Evolutionary conservation across 208 protist genomes (phyloP), one percentile per base, ranked within the genome.

Genomic region (Trypanosoma mega): DNA sequence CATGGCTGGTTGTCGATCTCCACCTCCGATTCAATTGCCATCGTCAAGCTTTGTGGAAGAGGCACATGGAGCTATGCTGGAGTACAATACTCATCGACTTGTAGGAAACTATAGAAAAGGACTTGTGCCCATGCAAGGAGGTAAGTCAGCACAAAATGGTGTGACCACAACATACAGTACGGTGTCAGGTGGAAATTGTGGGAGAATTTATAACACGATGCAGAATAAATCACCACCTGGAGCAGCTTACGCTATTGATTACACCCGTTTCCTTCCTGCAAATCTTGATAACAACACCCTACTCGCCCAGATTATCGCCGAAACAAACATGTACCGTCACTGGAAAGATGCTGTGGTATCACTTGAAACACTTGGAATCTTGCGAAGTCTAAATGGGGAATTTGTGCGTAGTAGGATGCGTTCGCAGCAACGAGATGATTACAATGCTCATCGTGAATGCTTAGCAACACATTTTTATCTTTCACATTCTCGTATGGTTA

Each of bases 301-400:
- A 2, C 61, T 92, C 24, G 72, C 78, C 0, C 63, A 72, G 26
- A 47, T 45, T 9, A 75, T 92, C 24, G 58, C 57, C 3, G 49
- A 47, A 2, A 92, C 80, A n/a, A 75, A 80, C 43, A 62, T 84
- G 33, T 80, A 75, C 36, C 64, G 49, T 50, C 76, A 92, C 65
- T 88, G 85, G 46, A 54, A 77, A 60, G 34, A 71, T 18, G 46
- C 68, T 8, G 48, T 82, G n/a, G 23, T 79, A 49, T 76, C 62
- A 3, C 54, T 80, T 4, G 83, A 90, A 58, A 58, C 62, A 48
- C 1, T 77, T 18, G 80, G 83, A 16, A 27, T 87, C 53, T 34
- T 68, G 16, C 58, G 44, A 12, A 75, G 78, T 36, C 51, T 90
- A 36, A 33, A 52, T 8, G 79, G 79, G 8, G 33, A 54, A 20